A percentile compares a stretch with the other conserved stretches of the same genome.
phyloP scores from a whole-genome alignment of 1,284 basidiomycete species.

The Fomitiporia mediterranea region DNA sequence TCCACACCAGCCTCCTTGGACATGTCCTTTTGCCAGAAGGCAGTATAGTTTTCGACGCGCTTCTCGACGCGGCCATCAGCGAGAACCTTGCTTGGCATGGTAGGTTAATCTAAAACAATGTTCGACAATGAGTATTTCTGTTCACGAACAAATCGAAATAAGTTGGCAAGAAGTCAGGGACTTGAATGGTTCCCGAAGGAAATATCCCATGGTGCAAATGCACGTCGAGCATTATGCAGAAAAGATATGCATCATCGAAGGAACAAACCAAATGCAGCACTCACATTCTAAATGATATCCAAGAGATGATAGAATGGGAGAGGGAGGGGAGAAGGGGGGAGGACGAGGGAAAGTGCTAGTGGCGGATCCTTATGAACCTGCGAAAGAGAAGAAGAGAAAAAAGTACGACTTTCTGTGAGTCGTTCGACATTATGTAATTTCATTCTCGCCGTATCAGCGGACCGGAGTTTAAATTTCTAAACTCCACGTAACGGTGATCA shows the following conservation, averaged over 20 bases:
- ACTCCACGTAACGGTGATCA: not conserved
- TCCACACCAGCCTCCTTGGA: conserved; percentile 66
- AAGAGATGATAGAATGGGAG: not conserved
- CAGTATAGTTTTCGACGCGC: conserved; percentile 89
- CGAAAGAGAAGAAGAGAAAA: not conserved
- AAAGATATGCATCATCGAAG: conserved; percentile 25
- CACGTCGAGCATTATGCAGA: conserved; percentile 53
- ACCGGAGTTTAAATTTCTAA: not conserved
- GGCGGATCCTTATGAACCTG: not conserved
- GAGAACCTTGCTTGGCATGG: conserved; percentile 31
- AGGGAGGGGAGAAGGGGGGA: not conserved
- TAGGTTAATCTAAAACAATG: conserved; percentile 15
- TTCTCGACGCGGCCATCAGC: conserved; percentile 73
- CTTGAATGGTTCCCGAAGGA: conserved; percentile 75
- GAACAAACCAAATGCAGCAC: not conserved
- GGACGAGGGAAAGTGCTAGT: not conserved
- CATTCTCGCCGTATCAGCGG: not conserved
- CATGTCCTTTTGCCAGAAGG: conserved; percentile 91
- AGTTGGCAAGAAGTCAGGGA: conserved; percentile 47
- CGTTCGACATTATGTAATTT: conserved; percentile 13
- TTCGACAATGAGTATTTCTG: too few relatives aligned
- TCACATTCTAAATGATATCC: conserved; percentile 8
- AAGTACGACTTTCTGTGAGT: not conserved
- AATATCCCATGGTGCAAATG: conserved; percentile 48
- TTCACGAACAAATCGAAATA: not conserved